Evolutionary conservation across 169 alveolate genomes (phyloP).

Genomic region (Eimeria sp.): DNA sequence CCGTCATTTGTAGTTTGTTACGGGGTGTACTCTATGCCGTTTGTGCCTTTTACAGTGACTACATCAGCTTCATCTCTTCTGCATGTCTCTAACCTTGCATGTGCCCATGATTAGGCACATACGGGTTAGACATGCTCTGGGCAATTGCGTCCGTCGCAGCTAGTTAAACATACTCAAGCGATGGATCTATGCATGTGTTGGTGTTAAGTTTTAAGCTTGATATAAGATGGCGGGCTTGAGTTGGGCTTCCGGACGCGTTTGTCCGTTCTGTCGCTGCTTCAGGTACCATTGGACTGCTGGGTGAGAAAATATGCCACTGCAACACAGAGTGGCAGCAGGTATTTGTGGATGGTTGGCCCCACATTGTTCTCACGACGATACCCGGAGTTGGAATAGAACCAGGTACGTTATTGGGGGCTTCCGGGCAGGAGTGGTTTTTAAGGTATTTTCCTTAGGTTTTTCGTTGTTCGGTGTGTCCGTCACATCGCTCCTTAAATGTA

Average conservation of each 20-base stretch:
- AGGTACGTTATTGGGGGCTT: neutral
- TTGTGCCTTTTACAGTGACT: neutral
- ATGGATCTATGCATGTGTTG: neutral
- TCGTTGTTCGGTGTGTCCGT: neutral
- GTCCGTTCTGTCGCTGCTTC: neutral
- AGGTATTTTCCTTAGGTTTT: neutral
- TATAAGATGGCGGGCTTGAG: neutral
- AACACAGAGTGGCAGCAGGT: conserved; percentile 95
- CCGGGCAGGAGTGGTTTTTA: neutral
- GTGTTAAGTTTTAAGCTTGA: neutral
- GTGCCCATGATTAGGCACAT: neutral
- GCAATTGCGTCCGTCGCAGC: neutral
- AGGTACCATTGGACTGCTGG: conserved; percentile 86
- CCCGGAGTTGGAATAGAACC: conserved; percentile 89
- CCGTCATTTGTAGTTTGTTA: neutral
- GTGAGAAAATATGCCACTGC: conserved; percentile 89
- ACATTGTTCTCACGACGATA: conserved; percentile 86
- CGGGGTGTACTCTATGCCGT: neutral
- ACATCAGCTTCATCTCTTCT: neutral
- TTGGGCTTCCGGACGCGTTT: neutral
- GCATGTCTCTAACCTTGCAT: neutral
- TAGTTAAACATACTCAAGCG: neutral
- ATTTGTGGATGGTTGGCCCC: conserved; percentile 90
- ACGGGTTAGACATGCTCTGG: neutral
- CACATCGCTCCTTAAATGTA: neutral